These are phyloP conservation scores for Scedosporium dehoogii DNA, from an alignment of 2,329 filamentous ascomycete species.

Conservation along the genomic window DNA sequence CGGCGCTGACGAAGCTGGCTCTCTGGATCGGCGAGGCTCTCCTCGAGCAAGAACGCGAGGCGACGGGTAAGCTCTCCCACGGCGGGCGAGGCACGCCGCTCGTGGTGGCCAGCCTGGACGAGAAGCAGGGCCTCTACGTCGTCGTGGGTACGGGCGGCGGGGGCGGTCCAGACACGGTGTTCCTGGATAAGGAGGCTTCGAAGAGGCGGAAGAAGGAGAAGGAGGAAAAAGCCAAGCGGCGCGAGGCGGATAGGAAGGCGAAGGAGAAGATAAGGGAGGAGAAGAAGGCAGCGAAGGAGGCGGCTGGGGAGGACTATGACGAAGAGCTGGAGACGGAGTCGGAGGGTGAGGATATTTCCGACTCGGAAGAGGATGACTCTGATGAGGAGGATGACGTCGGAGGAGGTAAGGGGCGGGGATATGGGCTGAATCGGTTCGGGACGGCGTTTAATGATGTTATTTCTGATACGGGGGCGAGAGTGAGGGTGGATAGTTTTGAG, in stretches of 20 bases:
- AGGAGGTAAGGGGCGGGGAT: constrained; percentile 47
- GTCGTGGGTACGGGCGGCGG: constrained; percentile 90
- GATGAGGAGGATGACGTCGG: constrained; percentile 45
- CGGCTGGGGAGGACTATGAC: constrained; percentile 24
- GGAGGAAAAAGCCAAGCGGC: constrained; percentile 52
- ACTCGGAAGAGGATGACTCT: constrained; percentile 22
- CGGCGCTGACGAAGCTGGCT: constrained; percentile 85
- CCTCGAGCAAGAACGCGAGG: constrained; percentile 74
- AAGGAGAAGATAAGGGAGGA: constrained; percentile 51
- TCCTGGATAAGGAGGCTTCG: constrained; percentile 57
- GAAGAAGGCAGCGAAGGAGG: constrained; percentile 44
- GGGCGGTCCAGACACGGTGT: constrained; percentile 61
- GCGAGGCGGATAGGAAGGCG: constrained; percentile 45
- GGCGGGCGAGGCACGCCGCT: constrained; percentile 71
- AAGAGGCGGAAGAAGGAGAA: constrained; percentile 54
- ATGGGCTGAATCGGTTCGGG: constrained; percentile 81
- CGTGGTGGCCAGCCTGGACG: constrained; percentile 83
- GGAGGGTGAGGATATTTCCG: constrained; percentile 25
- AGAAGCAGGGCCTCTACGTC: constrained; percentile 76
- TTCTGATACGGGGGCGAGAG: constrained; percentile 77
- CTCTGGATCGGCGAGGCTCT: constrained; percentile 92
- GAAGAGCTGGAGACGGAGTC: constrained; percentile 39
- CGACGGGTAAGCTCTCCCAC: constrained; percentile 56
- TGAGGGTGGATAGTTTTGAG: constrained; percentile 93
- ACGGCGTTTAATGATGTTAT: constrained; percentile 94